phyloP scores from a whole-genome alignment of 2,329 filamentous ascomycete species.

The Xylaria polymorpha region DNA sequence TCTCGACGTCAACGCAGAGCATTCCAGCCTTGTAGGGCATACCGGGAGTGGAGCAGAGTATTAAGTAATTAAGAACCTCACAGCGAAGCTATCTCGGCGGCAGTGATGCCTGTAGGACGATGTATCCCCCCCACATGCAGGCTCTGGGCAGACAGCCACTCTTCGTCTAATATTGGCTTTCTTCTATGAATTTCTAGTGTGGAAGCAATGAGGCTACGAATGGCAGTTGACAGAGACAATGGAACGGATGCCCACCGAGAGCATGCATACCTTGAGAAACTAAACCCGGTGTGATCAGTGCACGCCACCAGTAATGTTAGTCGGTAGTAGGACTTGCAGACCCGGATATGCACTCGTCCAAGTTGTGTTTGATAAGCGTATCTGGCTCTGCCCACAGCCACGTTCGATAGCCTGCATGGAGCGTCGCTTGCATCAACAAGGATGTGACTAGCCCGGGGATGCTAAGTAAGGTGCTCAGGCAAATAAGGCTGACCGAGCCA shows the following conservation, averaged over 20 bases:
- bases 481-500: conserved; percentile 33
- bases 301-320: conserved; percentile 6
- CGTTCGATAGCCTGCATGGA: conserved; percentile 17
- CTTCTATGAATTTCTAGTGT: not conserved
- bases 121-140: conserved; percentile 23
- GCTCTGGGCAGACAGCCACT: conserved; percentile 16
- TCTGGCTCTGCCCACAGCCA: conserved; percentile 25
- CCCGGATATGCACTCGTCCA: not conserved
- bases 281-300: conserved; percentile 2
- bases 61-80: not conserved
- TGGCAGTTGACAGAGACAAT: not conserved
- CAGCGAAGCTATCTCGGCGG: not conserved
- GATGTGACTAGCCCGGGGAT: conserved; percentile 2
- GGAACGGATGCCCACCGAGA: conserved; percentile 1
- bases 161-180: conserved; percentile 10
- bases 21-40: conserved; percentile 29
- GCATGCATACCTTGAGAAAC: not conserved
- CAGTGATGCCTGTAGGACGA: not conserved
- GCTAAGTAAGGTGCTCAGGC: not conserved
- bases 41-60: not conserved
- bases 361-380: not conserved
- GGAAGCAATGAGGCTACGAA: conserved; percentile 29
- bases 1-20: not conserved
- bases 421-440: conserved; percentile 8
- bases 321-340: conserved; percentile 3